phyloP scores from a whole-genome alignment of 148 eudicot genomes.

The Vaccinium darrowii region DNA sequence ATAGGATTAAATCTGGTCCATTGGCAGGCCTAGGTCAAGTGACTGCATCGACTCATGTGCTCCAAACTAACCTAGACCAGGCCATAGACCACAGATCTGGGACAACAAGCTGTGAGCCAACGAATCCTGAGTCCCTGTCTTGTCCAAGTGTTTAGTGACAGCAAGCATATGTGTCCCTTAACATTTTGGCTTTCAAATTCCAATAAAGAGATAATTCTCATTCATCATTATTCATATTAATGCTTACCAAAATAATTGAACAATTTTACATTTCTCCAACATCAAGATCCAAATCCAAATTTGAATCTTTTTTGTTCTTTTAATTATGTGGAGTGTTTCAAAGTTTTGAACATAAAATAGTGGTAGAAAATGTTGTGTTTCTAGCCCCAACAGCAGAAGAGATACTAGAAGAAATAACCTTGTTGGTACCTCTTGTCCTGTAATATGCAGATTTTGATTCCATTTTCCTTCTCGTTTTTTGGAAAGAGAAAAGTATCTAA shows the following conservation, averaged over 20 bases:
- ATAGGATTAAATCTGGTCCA: too few relatives aligned
- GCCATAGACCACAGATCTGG: too few relatives aligned
- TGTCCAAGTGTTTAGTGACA: too few relatives aligned
- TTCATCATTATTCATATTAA: too few relatives aligned
- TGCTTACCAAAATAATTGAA: too few relatives aligned
- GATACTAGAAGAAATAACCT: constrained; percentile 35
- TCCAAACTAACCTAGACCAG: too few relatives aligned
- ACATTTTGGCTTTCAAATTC: too few relatives aligned
- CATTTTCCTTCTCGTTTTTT: background rate
- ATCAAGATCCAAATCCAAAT: background rate
- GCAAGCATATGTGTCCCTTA: too few relatives aligned
- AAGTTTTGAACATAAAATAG: background rate
- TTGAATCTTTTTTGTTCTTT: background rate
- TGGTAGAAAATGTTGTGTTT: constrained; percentile 7
- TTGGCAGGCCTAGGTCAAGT: background rate
- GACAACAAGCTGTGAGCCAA: too few relatives aligned
- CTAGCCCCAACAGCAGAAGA: constrained; percentile 24
- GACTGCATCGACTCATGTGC: background rate
- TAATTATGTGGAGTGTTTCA: background rate
- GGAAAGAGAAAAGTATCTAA: background rate
- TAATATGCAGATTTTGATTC: constrained; percentile 27
- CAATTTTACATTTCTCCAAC: too few relatives aligned
- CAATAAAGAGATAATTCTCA: too few relatives aligned
- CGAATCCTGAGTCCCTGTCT: too few relatives aligned
- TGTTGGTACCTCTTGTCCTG: constrained; percentile 40